These are phyloP conservation scores for Arthrinium puccinioides DNA, from an alignment of 2,329 filamentous ascomycete genomes.

Conservation along the genomic window DNA sequence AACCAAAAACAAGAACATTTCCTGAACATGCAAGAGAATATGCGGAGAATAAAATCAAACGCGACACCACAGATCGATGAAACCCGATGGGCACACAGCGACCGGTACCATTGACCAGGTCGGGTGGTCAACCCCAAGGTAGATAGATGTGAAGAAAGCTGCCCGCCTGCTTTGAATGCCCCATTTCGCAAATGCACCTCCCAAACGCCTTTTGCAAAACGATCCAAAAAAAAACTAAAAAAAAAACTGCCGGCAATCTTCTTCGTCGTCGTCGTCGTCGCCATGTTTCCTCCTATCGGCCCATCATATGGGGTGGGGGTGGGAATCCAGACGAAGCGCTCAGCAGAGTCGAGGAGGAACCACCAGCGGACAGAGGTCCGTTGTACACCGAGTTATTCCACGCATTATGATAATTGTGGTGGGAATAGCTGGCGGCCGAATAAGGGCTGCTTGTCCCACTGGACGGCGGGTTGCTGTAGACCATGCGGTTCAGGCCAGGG, in stretches of 20 bases:
- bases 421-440: constrained; percentile 13
- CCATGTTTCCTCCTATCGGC: not conserved
- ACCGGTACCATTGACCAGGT: not conserved
- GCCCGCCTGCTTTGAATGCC: constrained; percentile 2
- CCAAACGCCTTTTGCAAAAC: constrained; percentile 1
- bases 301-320: constrained; percentile 3
- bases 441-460: constrained; percentile 14
- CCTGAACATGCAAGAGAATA: constrained; percentile 17
- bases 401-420: constrained; percentile 2
- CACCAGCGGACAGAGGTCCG: constrained; percentile 14
- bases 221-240: not conserved
- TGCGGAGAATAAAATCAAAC: constrained; percentile 15
- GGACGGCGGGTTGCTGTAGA: constrained; percentile 13
- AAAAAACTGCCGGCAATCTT: not conserved
- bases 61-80: not conserved
- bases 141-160: not conserved
- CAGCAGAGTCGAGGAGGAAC: constrained; percentile 1
- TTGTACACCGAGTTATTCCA: constrained; percentile 18
- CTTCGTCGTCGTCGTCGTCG: not conserved
- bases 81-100: not conserved
- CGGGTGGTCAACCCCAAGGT: not conserved
- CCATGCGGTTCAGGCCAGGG: constrained; percentile 49
- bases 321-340: constrained; percentile 1
- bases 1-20: constrained; percentile 14
- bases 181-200: constrained; percentile 2